A percentile compares a stretch with the other conserved stretches of the same genome.
phyloP scores from a whole-genome alignment of 2,329 filamentous ascomycete genomes.

The Fusarium avenaceum region DNA sequence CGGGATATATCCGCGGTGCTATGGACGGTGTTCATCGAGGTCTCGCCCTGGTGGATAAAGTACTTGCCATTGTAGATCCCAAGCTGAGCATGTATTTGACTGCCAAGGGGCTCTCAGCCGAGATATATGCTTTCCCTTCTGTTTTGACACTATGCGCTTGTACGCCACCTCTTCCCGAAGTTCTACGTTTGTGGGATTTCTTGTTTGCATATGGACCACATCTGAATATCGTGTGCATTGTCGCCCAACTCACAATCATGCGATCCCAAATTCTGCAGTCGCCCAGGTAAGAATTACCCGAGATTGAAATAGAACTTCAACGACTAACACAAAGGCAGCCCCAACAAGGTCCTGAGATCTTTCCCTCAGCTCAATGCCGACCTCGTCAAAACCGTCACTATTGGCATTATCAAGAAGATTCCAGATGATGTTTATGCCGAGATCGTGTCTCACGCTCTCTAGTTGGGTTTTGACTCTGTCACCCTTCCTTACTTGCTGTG shows the following conservation, averaged over 20 bases:
- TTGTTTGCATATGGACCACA: slow-evolving; percentile 96
- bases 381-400: slow-evolving; percentile 85
- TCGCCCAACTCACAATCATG: slow-evolving; percentile 92
- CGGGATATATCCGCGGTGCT: slow-evolving; percentile 92
- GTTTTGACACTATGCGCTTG: slow-evolving; percentile 96
- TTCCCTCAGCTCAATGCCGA: slow-evolving; percentile 88
- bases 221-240: slow-evolving; percentile 95
- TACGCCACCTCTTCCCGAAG: slow-evolving; percentile 93
- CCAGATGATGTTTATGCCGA: slow-evolving; percentile 91
- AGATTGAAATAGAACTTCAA: not conserved
- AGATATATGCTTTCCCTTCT: slow-evolving; percentile 96
- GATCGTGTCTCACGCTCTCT: slow-evolving; percentile 88
- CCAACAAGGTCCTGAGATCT: slow-evolving; percentile 90
- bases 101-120: slow-evolving; percentile 87
- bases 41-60: slow-evolving; percentile 89
- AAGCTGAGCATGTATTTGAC: slow-evolving; percentile 88
- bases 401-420: slow-evolving; percentile 89
- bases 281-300: slow-evolving; percentile 72
- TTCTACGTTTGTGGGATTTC: slow-evolving; percentile 95
- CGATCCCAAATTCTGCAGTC: slow-evolving; percentile 86
- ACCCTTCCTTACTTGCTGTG: slow-evolving; percentile 6
- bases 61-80: slow-evolving; percentile 90
- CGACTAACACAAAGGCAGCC: slow-evolving; percentile 67
- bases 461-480: slow-evolving; percentile 4
- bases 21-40: slow-evolving; percentile 98